Evolutionary conservation across 2,329 filamentous ascomycete genomes (phyloP), one percentile per base, ranked within the genome.

Genomic region (Arthroderma sp.): DNA sequence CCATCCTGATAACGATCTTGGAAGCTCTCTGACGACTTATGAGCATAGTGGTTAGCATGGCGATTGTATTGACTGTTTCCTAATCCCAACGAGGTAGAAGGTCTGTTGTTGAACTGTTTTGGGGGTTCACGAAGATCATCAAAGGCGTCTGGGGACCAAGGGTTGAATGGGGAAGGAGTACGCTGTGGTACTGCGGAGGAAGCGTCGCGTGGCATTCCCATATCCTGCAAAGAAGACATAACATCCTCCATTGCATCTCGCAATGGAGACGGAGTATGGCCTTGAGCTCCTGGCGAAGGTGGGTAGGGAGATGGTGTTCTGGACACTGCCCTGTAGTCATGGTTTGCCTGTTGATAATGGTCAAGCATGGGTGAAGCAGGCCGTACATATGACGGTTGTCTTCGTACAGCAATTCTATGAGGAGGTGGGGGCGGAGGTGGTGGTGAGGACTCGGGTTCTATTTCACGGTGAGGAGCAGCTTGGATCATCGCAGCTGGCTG

Each of bases 191-290:
- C 78, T 13, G 76, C 65, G 61, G 76, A 76, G 31, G 74, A 70
- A 9, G 68, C 71, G 21, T 79, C 74, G 57, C 79, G 78, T 43
- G 81, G 76, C 64, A 85, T 77, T 17, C 85, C 85, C 77, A 98
- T 88, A 60, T 91, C 90, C 67, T 95, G 86, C 44, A 98, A 73
- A 57, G 93, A 94, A 63, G 93, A 89, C 83, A 97, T 96, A 2
- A 98, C 91, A 70, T 94, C 91, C 67, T 97, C 91, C 90, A 98
- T 98, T 0, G 93, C 93, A 70, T 91, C 89, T 59, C 93, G 81
- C 2, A 98, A 75, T 0, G 93, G 93, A 1, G 93, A 97, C 0
- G 93, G 93, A 0, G 93, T 98, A 69, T 88, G 76, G 1, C 83
- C 83, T 47, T 79, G 81, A 39, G 76, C 75, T 49, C 78, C 81